Percentiles rank a stretch among this genome's conserved stretches.
Evolutionary conservation across 441 rosid species (phyloP).

Genomic region (Viola pubescens): DNA sequence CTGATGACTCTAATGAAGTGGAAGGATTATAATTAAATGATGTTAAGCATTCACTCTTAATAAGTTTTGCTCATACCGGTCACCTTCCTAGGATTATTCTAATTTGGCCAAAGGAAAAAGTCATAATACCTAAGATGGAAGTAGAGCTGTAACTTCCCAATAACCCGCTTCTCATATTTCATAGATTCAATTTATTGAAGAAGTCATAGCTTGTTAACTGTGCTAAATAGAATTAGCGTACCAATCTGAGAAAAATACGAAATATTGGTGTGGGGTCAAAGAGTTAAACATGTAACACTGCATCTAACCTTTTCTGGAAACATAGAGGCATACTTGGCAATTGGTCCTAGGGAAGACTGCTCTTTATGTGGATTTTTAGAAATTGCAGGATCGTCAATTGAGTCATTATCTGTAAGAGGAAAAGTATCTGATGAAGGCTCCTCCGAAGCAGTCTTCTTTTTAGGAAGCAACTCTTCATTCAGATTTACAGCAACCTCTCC

Average conservation of each 20-base stretch:
- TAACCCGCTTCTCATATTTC: neutral
- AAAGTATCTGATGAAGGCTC: slow-evolving; percentile 38
- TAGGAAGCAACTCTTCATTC: slow-evolving; percentile 67
- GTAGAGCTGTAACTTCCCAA: neutral
- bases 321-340: slow-evolving; percentile 51
- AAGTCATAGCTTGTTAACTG: too few relatives aligned
- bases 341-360: slow-evolving; percentile 36
- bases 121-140: neutral
- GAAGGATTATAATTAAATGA: too few relatives aligned
- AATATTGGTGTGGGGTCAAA: neutral
- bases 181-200: neutral
- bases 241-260: neutral
- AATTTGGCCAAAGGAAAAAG: too few relatives aligned
- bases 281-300: neutral
- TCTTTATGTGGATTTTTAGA: slow-evolving; percentile 39
- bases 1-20: too few relatives aligned
- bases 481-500: slow-evolving; percentile 70
- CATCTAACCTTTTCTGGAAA: slow-evolving; percentile 85
- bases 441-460: slow-evolving; percentile 31
- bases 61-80: too few relatives aligned
- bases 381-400: slow-evolving; percentile 28
- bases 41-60: too few relatives aligned
- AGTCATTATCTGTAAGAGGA: slow-evolving; percentile 32
- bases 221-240: too few relatives aligned
- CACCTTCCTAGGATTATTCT: too few relatives aligned